Base-by-base conservation (phyloP, 140 eudicot genomes). In the Stevia rebaudiana region DNA sequence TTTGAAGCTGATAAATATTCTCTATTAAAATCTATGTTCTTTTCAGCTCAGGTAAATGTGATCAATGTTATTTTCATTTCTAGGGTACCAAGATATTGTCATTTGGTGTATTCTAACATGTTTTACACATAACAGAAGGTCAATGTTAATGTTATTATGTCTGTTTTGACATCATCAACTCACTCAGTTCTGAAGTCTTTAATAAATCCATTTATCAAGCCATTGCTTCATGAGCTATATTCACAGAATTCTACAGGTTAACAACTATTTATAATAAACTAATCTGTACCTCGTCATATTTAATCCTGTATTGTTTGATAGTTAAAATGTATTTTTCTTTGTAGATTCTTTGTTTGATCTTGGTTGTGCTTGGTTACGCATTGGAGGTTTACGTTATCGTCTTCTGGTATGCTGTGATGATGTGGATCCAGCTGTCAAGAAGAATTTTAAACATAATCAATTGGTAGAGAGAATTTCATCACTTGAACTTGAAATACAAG, bases 401-500 rank as follows among this genome's bases (percentile, higher is more conserved):
- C 99, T 94, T 58, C 69, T 94, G 73, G 76, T 80, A 48, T 62
- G 81, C 69, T 81, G 86, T 68, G 88, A 83, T 88, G 92, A 85
- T 40, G 74, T 94, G 80, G 99, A 94, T 80, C 99, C 97, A 13
- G 76, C 95, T 67, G 73, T 76, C 23, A 94, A 88, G 73, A 83
- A 88, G 75, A 77, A 80, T 30, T 22, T 78, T 35, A 88, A 80
- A 83, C 77, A 83, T 76, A 22, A 71, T 49, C 84, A 76, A 54
- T 64, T 88, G 31, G 71, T 69, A 41, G 85, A 78, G 69, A 85
- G 71, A 78, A 88, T 89, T 67, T 71, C 81, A n/a, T 76, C 83
- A n/a, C 94, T 94, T 78, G 80, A 84, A 77, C 81, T 82, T 21
- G 99, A 94, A 73, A 78, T 76, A 50, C 73, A 94, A 89, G 96